Base-by-base conservation (phyloP, 306 rosid species). In the Gillenia trifoliata region DNA sequence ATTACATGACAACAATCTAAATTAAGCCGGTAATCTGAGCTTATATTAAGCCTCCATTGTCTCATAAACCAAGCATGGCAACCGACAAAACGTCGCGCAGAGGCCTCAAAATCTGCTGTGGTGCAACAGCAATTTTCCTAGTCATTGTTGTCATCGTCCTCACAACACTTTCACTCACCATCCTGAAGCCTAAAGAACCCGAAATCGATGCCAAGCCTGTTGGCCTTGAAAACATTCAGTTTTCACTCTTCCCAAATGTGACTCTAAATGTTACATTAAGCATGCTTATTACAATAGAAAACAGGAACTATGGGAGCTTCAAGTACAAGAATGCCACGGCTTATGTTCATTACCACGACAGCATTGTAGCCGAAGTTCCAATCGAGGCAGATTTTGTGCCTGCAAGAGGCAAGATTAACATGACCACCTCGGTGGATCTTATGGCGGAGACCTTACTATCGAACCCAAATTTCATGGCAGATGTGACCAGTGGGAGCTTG, bases 141-240 rank as follows among this genome's bases (percentile, higher is more conserved):
- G 36, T 86, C 28, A 6, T 88, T 11, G 6, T 72, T 17, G 60
- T 52, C 30, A 9, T 50, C 0, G 66, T 82, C 22, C 22, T 86
- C 13, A 45, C 78, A 3, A 33, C 77, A 41, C 70, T 90, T 61
- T 0, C 13, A 16, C 75, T 86, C 30, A 86, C 91, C 54, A 28
- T 86, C 47, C 84, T 86, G 57, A 83, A 80, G 72, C 80, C 81
- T 4, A 86, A 69, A 20, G 62, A 86, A 41, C 93, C 91, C 4
- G 25, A 17, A 31, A 64, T 88, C 33, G 64, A 1, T 3, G 5
- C 81, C 72, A 63, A 63, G 34, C 79, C 82, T 0, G 2, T 64
- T 3, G 84, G 81, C 45, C 81, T 89, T 0, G 68, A 83, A 36
- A 38, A 78, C 11, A n/a, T 84, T 45, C n/a, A 79, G 1, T 1